These are phyloP conservation scores for Panicum virgatum DNA, from an alignment of 202 grass and related monocot species.

Conservation along the genomic window DNA sequence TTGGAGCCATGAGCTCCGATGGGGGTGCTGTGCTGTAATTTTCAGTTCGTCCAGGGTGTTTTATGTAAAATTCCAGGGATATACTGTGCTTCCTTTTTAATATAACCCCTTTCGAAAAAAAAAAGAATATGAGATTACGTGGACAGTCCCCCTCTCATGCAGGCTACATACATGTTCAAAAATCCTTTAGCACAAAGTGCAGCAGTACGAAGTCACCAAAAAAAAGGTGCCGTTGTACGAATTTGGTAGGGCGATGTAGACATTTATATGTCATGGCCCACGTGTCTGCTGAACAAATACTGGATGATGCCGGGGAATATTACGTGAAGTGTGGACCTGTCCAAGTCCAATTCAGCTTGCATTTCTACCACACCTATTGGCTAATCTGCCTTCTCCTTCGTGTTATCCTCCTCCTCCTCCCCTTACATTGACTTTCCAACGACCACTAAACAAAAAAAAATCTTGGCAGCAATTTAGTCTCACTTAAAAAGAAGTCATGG, in stretches of 20 bases:
- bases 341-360: neutral
- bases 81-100: too few species aligned
- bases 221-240: too few species aligned
- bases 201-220: neutral
- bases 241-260: constrained; percentile 14
- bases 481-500: neutral
- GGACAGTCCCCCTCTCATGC: neutral
- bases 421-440: constrained; percentile 20
- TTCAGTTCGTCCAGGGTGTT: too few species aligned
- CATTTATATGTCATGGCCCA: neutral
- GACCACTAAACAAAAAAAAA: neutral
- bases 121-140: neutral
- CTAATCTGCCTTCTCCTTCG: neutral
- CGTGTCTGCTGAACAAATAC: constrained; percentile 8
- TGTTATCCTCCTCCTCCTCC: neutral
- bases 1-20: too few species aligned
- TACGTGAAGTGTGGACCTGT: neutral
- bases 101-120: too few species aligned
- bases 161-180: neutral
- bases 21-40: too few species aligned
- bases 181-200: neutral
- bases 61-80: too few species aligned
- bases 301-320: constrained; percentile 13
- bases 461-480: neutral
- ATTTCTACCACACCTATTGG: neutral